Evolutionary conservation across 345 rosid species (phyloP).

Genomic region (Sonneratia caseolaris): DNA sequence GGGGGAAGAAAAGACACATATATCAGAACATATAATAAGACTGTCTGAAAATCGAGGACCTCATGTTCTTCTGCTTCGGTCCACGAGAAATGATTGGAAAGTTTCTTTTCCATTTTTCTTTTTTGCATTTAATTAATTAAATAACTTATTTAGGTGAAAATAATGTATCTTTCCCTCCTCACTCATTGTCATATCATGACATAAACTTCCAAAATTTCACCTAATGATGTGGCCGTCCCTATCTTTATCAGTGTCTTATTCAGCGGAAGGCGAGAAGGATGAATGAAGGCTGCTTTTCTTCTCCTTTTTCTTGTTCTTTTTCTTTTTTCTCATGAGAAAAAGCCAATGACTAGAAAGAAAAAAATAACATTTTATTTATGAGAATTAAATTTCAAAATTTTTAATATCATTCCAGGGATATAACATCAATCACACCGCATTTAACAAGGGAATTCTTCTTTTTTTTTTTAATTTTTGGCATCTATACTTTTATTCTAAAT

Average conservation of each 20-base stretch:
- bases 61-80: conserved; percentile 1
- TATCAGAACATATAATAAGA: neutral
- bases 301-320: no score
- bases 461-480: no score
- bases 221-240: conserved; percentile 8
- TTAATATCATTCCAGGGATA: no score
- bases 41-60: neutral
- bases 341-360: no score
- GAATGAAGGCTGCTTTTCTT: neutral
- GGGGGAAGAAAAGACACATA: neutral
- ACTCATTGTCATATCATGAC: neutral
- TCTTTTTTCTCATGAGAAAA: conserved; percentile 14
- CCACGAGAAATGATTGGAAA: conserved; percentile 6
- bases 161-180: neutral
- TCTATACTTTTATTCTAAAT: no score
- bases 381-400: no score
- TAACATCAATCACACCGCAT: no score
- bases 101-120: no score
- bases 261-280: neutral
- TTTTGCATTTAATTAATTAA: neutral
- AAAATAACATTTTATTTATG: no score
- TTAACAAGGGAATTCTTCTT: no score
- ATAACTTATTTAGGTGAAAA: neutral
- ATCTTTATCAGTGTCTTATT: conserved; percentile 13
- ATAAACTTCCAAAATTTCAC: conserved; percentile 11